phyloP scores from a whole-genome alignment of 306 rosid genomes.

The Mimosa bimucronata region DNA sequence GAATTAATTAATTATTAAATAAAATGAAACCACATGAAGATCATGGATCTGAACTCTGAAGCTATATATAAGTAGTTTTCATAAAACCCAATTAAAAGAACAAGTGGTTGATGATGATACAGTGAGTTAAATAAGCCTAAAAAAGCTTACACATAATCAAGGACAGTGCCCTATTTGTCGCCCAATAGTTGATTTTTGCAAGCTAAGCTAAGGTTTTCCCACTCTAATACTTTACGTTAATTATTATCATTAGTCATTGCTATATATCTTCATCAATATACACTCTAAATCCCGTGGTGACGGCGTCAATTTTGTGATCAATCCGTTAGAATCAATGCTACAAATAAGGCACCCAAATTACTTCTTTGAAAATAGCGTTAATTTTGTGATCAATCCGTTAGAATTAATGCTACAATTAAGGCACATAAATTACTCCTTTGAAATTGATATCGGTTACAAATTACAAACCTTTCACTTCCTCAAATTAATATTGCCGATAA shows the following conservation, averaged over 20 bases:
- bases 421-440: too few relatives aligned
- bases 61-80: not conserved
- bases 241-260: conserved; percentile 35
- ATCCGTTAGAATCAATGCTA: too few relatives aligned
- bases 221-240: conserved; percentile 53
- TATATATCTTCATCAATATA: conserved; percentile 68
- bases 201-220: conserved; percentile 59
- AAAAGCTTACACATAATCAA: conserved; percentile 54
- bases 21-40: conserved; percentile 38
- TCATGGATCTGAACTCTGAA: conserved; percentile 29
- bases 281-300: conserved; percentile 45
- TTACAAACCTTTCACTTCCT: too few relatives aligned
- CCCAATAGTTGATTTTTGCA: conserved; percentile 70
- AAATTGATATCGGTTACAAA: too few relatives aligned
- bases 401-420: too few relatives aligned
- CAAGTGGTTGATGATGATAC: conserved; percentile 54
- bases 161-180: conserved; percentile 37
- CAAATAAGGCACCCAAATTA: too few relatives aligned
- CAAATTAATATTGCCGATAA: too few relatives aligned
- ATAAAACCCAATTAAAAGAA: too few relatives aligned
- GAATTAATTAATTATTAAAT: not conserved
- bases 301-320: too few relatives aligned
- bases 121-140: conserved; percentile 32
- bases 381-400: too few relatives aligned
- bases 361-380: too few relatives aligned